Evolutionary conservation across 352 stramenopile species (phyloP).

Genomic region (Globisporangium polare): DNA sequence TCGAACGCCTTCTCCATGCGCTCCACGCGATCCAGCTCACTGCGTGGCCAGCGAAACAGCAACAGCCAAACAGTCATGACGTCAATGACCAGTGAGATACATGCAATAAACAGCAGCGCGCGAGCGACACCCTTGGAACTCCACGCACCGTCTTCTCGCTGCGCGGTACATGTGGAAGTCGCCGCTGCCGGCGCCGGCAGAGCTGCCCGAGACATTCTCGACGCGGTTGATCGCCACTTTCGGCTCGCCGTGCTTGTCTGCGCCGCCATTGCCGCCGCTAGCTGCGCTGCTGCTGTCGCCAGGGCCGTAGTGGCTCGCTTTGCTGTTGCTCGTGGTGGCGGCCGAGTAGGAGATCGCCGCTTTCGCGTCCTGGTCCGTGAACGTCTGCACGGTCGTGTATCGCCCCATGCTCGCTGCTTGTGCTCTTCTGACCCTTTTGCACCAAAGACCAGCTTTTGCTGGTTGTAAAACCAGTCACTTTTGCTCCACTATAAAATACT

Average conservation of each 20-base stretch:
- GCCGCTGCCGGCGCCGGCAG: slow-evolving; percentile 90
- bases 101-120: background rate
- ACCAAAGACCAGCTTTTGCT: too few relatives aligned
- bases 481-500: too few relatives aligned
- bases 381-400: slow-evolving; percentile 85
- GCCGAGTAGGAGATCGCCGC: slow-evolving; percentile 57
- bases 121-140: background rate
- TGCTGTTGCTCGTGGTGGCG: slow-evolving; percentile 14
- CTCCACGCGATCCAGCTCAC: slow-evolving; percentile 91
- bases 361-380: slow-evolving; percentile 76
- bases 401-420: slow-evolving; percentile 36
- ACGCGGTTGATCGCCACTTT: slow-evolving; percentile 76
- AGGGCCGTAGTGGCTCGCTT: slow-evolving; percentile 13
- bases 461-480: too few relatives aligned
- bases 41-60: slow-evolving; percentile 11
- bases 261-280: slow-evolving; percentile 6
- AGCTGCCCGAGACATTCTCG: slow-evolving; percentile 94
- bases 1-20: slow-evolving; percentile 85
- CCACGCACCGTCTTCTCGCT: slow-evolving; percentile 65
- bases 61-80: background rate
- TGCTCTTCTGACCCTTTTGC: too few relatives aligned
- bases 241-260: slow-evolving; percentile 19
- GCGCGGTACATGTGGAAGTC: slow-evolving; percentile 98
- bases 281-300: slow-evolving; percentile 5
- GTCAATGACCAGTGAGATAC: background rate